phyloP scores from a whole-genome alignment of 352 stramenopile genomes.

The Phytophthora lateralis region DNA sequence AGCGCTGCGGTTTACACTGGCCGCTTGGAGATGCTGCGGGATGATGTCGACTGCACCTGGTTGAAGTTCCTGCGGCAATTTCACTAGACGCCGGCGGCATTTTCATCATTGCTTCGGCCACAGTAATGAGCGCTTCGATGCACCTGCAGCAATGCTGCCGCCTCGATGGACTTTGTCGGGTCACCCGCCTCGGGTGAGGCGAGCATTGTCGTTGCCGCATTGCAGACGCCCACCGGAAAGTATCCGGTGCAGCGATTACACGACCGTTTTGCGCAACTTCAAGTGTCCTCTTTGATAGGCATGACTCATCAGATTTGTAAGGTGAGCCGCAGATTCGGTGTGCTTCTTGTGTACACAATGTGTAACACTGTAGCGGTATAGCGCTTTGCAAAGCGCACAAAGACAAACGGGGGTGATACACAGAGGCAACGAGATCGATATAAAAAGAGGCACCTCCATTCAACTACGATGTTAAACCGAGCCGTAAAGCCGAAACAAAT shows the following conservation, averaged over 20 bases:
- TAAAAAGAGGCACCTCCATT: slow-evolving; percentile 41
- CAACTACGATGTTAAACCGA: slow-evolving; percentile 36
- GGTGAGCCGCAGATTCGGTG: background rate
- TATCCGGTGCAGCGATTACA: too few species aligned
- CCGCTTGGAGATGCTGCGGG: slow-evolving; percentile 1
- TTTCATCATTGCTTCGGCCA: too few species aligned
- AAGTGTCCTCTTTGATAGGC: background rate
- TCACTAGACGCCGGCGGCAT: background rate
- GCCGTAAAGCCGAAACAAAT: slow-evolving; percentile 31
- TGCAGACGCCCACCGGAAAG: too few species aligned
- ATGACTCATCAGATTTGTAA: background rate
- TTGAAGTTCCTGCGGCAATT: slow-evolving; percentile 23
- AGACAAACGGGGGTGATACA: too few species aligned
- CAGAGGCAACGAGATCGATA: slow-evolving; percentile 5
- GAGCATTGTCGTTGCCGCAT: too few species aligned
- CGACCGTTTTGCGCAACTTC: background rate
- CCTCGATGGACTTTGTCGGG: too few species aligned
- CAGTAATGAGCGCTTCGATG: background rate
- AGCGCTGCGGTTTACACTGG: slow-evolving; percentile 15
- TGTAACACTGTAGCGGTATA: too few species aligned
- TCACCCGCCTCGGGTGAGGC: too few species aligned
- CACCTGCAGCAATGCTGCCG: background rate
- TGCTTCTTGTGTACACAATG: background rate
- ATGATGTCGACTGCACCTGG: background rate
- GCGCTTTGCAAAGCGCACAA: too few species aligned